Conservation (phyloP, 768 basidiomycete species). For the Gyrodon lividus region DNA sequence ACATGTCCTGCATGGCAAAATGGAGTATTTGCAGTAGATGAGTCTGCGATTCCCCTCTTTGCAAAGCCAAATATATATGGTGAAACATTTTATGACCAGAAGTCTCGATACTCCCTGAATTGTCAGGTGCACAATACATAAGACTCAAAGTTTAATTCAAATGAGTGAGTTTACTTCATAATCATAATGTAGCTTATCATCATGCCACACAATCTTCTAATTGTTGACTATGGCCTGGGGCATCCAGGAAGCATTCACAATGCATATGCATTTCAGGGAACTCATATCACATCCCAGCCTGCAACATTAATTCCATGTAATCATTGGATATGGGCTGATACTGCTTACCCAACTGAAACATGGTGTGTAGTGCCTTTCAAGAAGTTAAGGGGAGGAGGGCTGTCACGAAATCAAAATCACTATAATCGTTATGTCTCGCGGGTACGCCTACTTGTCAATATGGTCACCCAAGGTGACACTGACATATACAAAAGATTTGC, state of each 20-base stretch:
- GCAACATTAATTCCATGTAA: neutral
- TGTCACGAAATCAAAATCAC: neutral
- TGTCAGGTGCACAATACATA: neutral
- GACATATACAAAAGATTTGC: neutral
- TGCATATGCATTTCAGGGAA: neutral
- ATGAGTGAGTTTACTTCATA: too few species aligned
- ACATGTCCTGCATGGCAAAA: neutral
- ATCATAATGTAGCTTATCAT: too few species aligned
- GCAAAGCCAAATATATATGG: neutral
- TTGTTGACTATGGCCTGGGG: constrained; percentile 2
- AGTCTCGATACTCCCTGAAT: constrained; percentile 1
- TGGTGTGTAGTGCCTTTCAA: constrained; percentile 15
- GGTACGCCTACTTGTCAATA: neutral
- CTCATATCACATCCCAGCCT: neutral
- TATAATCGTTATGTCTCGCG: neutral
- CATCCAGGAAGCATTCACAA: constrained; percentile 8
- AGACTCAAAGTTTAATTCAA: too few species aligned
- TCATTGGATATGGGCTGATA: constrained; percentile 8
- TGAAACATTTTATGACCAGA: constrained; percentile 4
- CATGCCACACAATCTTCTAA: too few species aligned
- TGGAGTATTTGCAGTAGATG: constrained; percentile 3
- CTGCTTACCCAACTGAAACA: neutral
- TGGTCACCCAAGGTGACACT: neutral
- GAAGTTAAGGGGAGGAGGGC: neutral
- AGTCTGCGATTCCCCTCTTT: neutral